phyloP scores from a whole-genome alignment of 192 early-diverging fungal species.

The Coemansia javaensis region DNA sequence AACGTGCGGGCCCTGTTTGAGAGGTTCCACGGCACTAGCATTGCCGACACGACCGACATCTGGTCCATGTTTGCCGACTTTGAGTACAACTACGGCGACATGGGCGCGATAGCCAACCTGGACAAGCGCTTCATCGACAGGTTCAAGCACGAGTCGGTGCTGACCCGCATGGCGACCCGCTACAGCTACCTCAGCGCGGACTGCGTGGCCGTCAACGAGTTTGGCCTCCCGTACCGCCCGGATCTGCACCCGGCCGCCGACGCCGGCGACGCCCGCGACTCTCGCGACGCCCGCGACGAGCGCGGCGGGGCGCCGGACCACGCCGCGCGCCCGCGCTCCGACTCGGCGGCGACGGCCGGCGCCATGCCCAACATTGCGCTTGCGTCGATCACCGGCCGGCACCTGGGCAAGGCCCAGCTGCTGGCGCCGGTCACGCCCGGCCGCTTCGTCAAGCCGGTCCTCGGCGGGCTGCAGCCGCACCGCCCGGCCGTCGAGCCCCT shows the following conservation, averaged over 20 bases:
- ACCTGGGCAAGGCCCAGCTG: slow-evolving; percentile 29
- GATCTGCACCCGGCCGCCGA: slow-evolving; percentile 1
- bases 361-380: slow-evolving; percentile 17
- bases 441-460: slow-evolving; percentile 17
- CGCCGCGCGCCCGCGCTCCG: background rate
- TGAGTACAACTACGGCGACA: slow-evolving; percentile 85
- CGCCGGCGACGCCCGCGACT: background rate
- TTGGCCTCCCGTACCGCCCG: slow-evolving; percentile 57
- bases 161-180: slow-evolving; percentile 60
- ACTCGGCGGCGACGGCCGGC: background rate
- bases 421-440: slow-evolving; percentile 24
- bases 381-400: slow-evolving; percentile 32
- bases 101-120: slow-evolving; percentile 64
- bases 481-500: slow-evolving; percentile 27
- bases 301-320: background rate
- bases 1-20: slow-evolving; percentile 91
- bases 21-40: slow-evolving; percentile 67
- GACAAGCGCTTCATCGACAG: slow-evolving; percentile 74
- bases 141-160: slow-evolving; percentile 62
- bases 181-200: slow-evolving; percentile 76
- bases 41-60: slow-evolving; percentile 63
- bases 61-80: slow-evolving; percentile 83
- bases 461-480: slow-evolving; percentile 22
- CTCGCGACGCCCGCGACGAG: background rate
- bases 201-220: slow-evolving; percentile 65